Percentiles rank a stretch among this genome's conserved stretches.
Evolutionary conservation across 768 basidiomycete species (phyloP).

Genomic region (Pisolithus tinctorius): DNA sequence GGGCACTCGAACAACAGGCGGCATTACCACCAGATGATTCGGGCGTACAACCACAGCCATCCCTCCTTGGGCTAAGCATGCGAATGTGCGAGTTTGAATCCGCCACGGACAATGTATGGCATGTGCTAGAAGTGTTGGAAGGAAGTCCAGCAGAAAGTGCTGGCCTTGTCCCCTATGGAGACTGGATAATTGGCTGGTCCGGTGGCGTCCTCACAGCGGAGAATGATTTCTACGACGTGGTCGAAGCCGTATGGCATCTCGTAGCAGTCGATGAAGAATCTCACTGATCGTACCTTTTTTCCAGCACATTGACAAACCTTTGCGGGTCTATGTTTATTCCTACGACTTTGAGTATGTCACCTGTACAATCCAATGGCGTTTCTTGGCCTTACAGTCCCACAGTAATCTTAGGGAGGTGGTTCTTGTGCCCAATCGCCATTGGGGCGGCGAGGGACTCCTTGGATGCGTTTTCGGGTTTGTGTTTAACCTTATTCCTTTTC

Average conservation of each 20-base stretch:
- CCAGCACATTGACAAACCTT: slow-evolving; percentile 89
- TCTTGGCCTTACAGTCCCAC: slow-evolving; percentile 8
- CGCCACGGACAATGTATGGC: slow-evolving; percentile 94
- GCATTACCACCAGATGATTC: slow-evolving; percentile 33
- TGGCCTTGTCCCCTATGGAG: slow-evolving; percentile 86
- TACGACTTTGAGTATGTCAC: slow-evolving; percentile 86
- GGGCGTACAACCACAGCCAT: slow-evolving; percentile 56
- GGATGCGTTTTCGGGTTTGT: slow-evolving; percentile 94
- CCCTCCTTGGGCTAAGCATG: slow-evolving; percentile 90
- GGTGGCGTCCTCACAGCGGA: slow-evolving; percentile 89
- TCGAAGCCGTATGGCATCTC: slow-evolving; percentile 68
- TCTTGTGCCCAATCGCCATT: slow-evolving; percentile 90
- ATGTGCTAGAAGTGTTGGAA: slow-evolving; percentile 94
- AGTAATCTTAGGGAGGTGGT: slow-evolving; percentile 92
- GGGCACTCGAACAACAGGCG: slow-evolving; percentile 51
- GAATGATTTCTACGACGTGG: slow-evolving; percentile 93
- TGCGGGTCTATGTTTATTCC: slow-evolving; percentile 94
- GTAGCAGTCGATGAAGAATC: background rate
- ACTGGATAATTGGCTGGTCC: slow-evolving; percentile 84
- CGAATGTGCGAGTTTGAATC: slow-evolving; percentile 86
- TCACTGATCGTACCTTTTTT: slow-evolving; percentile 5
- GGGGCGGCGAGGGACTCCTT: slow-evolving; percentile 94
- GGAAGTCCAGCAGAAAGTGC: slow-evolving; percentile 95
- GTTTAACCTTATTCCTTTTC: background rate
- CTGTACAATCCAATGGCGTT: background rate